Evolutionary conservation across 2,329 filamentous ascomycete genomes (phyloP).

Genomic region (Phyllosticta citribraziliensis): DNA sequence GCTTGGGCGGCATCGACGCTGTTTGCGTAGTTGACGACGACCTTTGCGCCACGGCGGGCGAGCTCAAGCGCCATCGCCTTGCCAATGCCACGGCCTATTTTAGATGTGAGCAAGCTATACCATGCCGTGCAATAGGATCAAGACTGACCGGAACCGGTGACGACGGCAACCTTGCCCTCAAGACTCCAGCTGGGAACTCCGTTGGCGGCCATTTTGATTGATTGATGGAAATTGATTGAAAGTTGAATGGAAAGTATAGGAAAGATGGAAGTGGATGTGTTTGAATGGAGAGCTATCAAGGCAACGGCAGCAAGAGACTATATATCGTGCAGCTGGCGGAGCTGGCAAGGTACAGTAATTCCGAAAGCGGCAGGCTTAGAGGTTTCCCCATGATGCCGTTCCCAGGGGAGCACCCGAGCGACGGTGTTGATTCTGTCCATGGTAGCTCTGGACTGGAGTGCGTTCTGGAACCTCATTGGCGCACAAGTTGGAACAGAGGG

Average conservation of each 20-base stretch:
- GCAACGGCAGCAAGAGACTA: neutral
- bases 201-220: slow-evolving; percentile 26
- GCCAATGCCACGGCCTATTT: slow-evolving; percentile 53
- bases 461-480: neutral
- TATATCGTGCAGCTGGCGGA: slow-evolving; percentile 1
- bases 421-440: neutral
- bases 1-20: slow-evolving; percentile 53
- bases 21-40: slow-evolving; percentile 60
- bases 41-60: slow-evolving; percentile 54
- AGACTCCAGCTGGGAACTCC: slow-evolving; percentile 40
- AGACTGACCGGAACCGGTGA: slow-evolving; percentile 40
- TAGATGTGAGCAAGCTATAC: slow-evolving; percentile 13
- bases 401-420: neutral
- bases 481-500: neutral
- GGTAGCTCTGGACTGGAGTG: neutral
- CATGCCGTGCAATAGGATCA: neutral
- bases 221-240: slow-evolving; percentile 4
- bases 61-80: slow-evolving; percentile 58
- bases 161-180: slow-evolving; percentile 45
- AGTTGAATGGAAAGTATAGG: neutral
- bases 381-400: neutral
- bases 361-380: neutral
- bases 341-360: neutral
- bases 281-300: neutral
- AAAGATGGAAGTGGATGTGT: neutral